Evolutionary conservation across 768 basidiomycete species (phyloP).

Genomic region (Hypsizygus marmoreus): DNA sequence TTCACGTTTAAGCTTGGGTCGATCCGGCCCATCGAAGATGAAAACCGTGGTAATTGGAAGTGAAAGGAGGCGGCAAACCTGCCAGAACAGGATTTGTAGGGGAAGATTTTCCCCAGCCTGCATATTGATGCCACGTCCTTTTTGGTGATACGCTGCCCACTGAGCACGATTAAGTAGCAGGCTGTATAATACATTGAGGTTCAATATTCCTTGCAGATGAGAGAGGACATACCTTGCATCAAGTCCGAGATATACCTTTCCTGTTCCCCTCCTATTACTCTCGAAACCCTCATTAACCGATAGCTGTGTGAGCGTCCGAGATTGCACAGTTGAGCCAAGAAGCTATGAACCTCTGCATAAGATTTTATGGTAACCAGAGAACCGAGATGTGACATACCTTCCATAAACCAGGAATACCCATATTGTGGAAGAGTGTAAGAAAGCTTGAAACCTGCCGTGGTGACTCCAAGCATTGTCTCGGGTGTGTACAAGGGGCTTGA

Average conservation of each 20-base stretch:
- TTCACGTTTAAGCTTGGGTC: neutral
- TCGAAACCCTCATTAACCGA: constrained; percentile 1
- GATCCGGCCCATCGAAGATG: neutral
- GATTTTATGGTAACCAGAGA: neutral
- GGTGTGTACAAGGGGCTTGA: neutral
- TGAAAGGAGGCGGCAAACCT: neutral
- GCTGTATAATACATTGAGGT: neutral
- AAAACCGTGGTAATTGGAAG: neutral
- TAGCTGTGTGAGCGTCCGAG: neutral
- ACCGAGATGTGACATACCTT: neutral
- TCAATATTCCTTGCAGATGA: neutral
- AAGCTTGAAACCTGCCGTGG: neutral
- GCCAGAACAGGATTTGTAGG: neutral
- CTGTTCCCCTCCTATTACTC: neutral
- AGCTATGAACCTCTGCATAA: neutral
- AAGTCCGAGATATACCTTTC: neutral
- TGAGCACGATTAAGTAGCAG: constrained; percentile 3
- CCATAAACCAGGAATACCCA: constrained; percentile 4
- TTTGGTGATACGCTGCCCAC: constrained; percentile 4
- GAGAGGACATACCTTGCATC: neutral
- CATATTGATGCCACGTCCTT: neutral
- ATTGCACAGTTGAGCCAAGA: neutral
- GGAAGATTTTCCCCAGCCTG: constrained; percentile 3
- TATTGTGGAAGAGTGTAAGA: neutral
- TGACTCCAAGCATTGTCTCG: neutral